A percentile compares a stretch with the other conserved stretches of the same genome.
phyloP scores from a whole-genome alignment of 108 stramenopile genomes.

The Cyclotella atomus region DNA sequence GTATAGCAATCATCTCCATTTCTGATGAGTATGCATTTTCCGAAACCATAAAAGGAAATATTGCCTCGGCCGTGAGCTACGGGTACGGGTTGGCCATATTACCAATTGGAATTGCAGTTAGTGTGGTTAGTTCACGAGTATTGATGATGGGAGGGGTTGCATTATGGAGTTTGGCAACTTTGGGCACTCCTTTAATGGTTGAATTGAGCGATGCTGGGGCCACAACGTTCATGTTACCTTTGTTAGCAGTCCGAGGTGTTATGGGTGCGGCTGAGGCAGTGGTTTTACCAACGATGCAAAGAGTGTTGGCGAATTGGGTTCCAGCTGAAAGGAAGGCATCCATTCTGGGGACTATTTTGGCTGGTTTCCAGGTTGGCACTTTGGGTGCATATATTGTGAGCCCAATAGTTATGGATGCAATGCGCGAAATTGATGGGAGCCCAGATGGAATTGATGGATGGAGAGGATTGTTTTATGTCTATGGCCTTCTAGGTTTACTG shows the following conservation, averaged over 20 bases:
- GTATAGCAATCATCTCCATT: constrained; percentile 90
- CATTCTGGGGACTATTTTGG: constrained; percentile 70
- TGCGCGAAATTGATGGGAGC: constrained; percentile 44
- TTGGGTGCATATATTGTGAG: constrained; percentile 79
- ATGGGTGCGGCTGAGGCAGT: constrained; percentile 88
- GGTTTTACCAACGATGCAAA: constrained; percentile 81
- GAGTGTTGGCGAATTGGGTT: constrained; percentile 77
- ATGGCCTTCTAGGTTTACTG: constrained; percentile 71
- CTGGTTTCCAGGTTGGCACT: constrained; percentile 84
- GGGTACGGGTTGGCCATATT: constrained; percentile 87
- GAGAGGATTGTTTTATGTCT: constrained; percentile 76
- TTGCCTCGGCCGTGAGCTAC: constrained; percentile 76
- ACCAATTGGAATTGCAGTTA: constrained; percentile 73
- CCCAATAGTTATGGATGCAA: constrained; percentile 68
- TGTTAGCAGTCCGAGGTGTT: constrained; percentile 65
- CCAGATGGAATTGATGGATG: constrained; percentile 55
- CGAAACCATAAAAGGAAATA: constrained; percentile 85
- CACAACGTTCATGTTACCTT: constrained; percentile 44
- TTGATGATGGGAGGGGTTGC: constrained; percentile 68
- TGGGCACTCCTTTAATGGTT: constrained; percentile 66
- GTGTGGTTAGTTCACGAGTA: constrained; percentile 49
- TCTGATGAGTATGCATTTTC: constrained; percentile 70
- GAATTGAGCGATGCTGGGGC: constrained; percentile 34
- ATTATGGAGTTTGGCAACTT: constrained; percentile 75
- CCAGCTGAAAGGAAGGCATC: constrained; percentile 72